phyloP scores from a whole-genome alignment of 768 basidiomycete species.

The Calocybe cyanea region DNA sequence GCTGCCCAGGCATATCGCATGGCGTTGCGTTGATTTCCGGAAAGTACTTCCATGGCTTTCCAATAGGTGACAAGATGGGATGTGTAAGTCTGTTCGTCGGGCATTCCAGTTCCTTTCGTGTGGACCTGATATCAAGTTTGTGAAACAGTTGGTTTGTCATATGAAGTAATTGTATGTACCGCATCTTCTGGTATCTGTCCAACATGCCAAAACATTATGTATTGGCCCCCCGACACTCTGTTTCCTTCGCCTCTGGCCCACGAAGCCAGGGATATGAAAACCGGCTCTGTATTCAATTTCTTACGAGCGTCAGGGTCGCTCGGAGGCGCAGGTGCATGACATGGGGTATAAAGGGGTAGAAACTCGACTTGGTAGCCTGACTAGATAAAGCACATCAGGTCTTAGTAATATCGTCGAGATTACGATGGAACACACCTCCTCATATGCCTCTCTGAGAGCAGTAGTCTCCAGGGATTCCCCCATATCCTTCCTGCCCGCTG shows the following conservation, averaged over 20 bases:
- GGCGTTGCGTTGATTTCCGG: constrained; percentile 26
- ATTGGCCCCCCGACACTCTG: constrained; percentile 12
- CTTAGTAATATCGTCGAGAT: not conserved
- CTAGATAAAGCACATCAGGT: constrained; percentile 2
- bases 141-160: not conserved
- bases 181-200: constrained; percentile 32
- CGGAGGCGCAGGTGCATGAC: constrained; percentile 16
- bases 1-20: constrained; percentile 36
- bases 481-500: constrained; percentile 61
- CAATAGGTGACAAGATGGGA: constrained; percentile 40
- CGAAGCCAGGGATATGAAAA: constrained; percentile 12
- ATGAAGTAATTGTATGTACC: constrained; percentile 32
- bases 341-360: constrained; percentile 13
- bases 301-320: not conserved
- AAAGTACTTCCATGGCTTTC: constrained; percentile 35
- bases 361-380: constrained; percentile 16
- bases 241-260: constrained; percentile 11
- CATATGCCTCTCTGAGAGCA: constrained; percentile 62
- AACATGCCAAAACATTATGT: constrained; percentile 19
- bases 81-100: constrained; percentile 48
- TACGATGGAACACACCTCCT: constrained; percentile 45
- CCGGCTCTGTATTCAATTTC: constrained; percentile 12
- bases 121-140: constrained; percentile 29
- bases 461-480: constrained; percentile 60
- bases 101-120: constrained; percentile 52